Evolutionary conservation across 257 asterid species (phyloP).

Genomic region (Solanum dulcamara): DNA sequence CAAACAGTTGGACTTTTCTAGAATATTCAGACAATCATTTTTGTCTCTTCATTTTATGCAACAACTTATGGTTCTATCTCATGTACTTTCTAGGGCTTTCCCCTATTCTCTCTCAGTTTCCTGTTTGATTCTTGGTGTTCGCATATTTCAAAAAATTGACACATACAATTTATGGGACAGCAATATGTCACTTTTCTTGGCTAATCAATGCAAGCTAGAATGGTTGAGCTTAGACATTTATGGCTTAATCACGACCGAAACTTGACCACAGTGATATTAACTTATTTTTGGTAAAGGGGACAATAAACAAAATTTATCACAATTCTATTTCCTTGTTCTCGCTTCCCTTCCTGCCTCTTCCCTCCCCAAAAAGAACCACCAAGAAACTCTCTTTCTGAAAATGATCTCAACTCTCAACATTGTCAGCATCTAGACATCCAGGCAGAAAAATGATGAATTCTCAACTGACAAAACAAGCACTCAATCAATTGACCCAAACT

Average conservation of each 20-base stretch:
- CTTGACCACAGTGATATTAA: not conserved
- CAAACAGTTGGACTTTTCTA: not conserved
- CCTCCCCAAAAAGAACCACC: not conserved
- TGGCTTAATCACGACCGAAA: not conserved
- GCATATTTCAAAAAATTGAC: not conserved
- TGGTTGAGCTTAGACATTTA: not conserved
- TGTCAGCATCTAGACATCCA: not conserved
- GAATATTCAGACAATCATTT: not conserved
- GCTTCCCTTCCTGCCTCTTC: not conserved
- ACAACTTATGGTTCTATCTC: not conserved
- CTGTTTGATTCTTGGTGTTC: not conserved
- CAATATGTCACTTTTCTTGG: not conserved
- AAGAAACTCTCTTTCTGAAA: not conserved
- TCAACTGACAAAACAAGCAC: not conserved
- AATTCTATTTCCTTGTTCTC: not conserved
- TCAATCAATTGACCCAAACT: not conserved
- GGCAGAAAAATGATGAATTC: not conserved
- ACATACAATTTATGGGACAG: not conserved
- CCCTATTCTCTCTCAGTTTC: not conserved
- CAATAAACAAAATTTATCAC: no score
- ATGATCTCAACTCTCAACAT: not conserved
- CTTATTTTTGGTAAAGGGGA: no score
- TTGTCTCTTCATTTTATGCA: not conserved
- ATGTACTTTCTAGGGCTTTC: not conserved
- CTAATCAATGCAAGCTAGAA: not conserved